A percentile compares a stretch with the other conserved stretches of the same genome.
phyloP scores from a whole-genome alignment of 257 asterid species.

The Lantana camara region DNA sequence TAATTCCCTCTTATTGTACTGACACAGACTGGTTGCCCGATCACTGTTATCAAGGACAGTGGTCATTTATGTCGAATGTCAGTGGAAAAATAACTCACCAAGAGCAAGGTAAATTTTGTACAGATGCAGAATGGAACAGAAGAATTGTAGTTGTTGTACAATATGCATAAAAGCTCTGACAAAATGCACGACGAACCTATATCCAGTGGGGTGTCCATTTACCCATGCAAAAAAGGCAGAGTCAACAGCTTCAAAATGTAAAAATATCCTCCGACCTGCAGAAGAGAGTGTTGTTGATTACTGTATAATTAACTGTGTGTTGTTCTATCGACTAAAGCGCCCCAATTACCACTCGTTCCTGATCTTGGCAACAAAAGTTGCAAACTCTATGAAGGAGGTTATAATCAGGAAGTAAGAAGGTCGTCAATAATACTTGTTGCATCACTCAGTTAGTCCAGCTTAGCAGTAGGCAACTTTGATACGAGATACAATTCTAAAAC shows the following conservation, averaged over 20 bases:
- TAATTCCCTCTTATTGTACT: slow-evolving; percentile 11
- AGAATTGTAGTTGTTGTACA: slow-evolving; percentile 1
- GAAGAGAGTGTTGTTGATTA: too few relatives aligned
- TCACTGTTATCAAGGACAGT: slow-evolving; percentile 5
- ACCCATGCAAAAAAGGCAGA: slow-evolving; percentile 96
- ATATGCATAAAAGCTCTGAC: slow-evolving; percentile 13
- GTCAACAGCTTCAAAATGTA: slow-evolving; percentile 98
- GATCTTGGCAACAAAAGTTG: too few relatives aligned
- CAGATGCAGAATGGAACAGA: slow-evolving; percentile 12
- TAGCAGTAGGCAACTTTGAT: too few relatives aligned
- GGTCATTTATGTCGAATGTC: slow-evolving; percentile 15
- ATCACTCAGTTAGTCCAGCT: too few relatives aligned
- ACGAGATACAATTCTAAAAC: too few relatives aligned
- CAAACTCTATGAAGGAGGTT: too few relatives aligned
- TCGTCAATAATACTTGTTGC: too few relatives aligned
- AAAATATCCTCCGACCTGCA: slow-evolving; percentile 88
- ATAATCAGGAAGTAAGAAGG: too few relatives aligned
- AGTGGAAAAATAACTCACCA: not conserved
- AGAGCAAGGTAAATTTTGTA: not conserved
- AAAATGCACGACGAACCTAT: slow-evolving; percentile 63
- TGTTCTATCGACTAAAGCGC: too few relatives aligned
- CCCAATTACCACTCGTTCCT: too few relatives aligned
- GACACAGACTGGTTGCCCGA: not conserved
- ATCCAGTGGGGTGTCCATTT: slow-evolving; percentile 86
- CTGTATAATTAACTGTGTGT: too few relatives aligned